Evolutionary conservation across 306 rosid species (phyloP).

Genomic region (Luffa aegyptiaca): DNA sequence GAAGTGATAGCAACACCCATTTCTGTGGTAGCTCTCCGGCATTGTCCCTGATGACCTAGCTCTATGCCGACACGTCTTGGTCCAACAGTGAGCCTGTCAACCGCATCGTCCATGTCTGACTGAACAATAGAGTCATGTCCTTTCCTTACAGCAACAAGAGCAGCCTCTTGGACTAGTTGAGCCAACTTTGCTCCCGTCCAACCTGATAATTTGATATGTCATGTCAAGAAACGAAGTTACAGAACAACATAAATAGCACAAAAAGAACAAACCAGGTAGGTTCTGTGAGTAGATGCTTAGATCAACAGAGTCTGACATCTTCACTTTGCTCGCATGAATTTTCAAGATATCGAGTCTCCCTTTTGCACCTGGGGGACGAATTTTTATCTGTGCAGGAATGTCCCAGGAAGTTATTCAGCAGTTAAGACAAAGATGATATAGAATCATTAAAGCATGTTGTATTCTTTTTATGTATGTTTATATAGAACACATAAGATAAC

Average conservation of each 20-base stretch:
- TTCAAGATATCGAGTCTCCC: conserved; percentile 87
- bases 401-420: conserved; percentile 7
- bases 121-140: conserved; percentile 69
- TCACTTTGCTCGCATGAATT: conserved; percentile 86
- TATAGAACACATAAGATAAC: not conserved
- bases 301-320: conserved; percentile 86
- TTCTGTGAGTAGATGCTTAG: conserved; percentile 76
- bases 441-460: not conserved
- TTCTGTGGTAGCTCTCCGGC: conserved; percentile 92
- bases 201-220: conserved; percentile 37
- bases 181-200: conserved; percentile 96
- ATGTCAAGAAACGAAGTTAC: conserved; percentile 18
- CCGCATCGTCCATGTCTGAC: conserved; percentile 93
- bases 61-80: conserved; percentile 72
- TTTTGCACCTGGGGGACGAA: conserved; percentile 74
- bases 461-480: not conserved
- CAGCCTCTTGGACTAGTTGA: conserved; percentile 95
- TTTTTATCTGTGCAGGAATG: conserved; percentile 56
- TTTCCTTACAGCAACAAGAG: conserved; percentile 95
- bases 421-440: not conserved
- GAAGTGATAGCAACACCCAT: conserved; percentile 90
- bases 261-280: conserved; percentile 56
- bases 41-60: conserved; percentile 78
- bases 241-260: conserved; percentile 4
- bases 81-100: conserved; percentile 91